Percentiles rank a stretch among this genome's conserved stretches.
Conservation (phyloP, 208 protist species). For the Trypanosoma platydactyli region DNA sequence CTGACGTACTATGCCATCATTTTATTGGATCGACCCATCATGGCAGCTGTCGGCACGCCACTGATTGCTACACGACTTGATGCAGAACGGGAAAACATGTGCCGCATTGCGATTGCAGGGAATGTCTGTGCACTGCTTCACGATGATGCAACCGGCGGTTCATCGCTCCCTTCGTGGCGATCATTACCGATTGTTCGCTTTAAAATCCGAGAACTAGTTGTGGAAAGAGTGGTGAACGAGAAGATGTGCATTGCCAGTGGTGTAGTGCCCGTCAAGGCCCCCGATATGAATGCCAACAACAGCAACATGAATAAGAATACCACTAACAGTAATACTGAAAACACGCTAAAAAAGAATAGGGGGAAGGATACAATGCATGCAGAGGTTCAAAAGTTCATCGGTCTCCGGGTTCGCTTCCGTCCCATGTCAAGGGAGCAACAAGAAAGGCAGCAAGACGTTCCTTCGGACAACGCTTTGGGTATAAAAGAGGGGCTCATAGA, state of each 20-base stretch:
- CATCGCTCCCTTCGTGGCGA: conserved; percentile 38
- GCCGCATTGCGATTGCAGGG: conserved; percentile 73
- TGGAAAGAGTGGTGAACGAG: conserved; percentile 69
- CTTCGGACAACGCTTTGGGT: not conserved
- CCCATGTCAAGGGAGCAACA: conserved; percentile 11
- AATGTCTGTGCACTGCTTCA: conserved; percentile 37
- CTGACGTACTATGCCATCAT: conserved; percentile 59
- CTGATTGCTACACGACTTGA: conserved; percentile 76
- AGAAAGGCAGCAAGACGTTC: not conserved
- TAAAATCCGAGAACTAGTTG: conserved; percentile 38
- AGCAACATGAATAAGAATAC: not conserved
- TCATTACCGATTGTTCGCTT: conserved; percentile 52
- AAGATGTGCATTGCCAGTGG: conserved; percentile 72
- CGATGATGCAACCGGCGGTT: not conserved
- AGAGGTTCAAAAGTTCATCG: conserved; percentile 75
- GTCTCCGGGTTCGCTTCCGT: conserved; percentile 52
- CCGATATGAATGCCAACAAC: not conserved
- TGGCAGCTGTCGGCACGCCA: conserved; percentile 31
- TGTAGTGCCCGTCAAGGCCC: conserved; percentile 35
- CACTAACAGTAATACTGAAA: not conserved
- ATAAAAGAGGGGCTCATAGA: conserved; percentile 51
- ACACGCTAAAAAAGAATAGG: conserved; percentile 9
- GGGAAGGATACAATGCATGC: conserved; percentile 51
- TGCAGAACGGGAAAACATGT: conserved; percentile 63
- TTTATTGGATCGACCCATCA: conserved; percentile 55